A percentile compares a stretch with the other conserved stretches of the same genome.
These are phyloP conservation scores for Hypoxylon crocopeplum DNA, from an alignment of 495 filamentous ascomycete genomes.

Conservation along the genomic window DNA sequence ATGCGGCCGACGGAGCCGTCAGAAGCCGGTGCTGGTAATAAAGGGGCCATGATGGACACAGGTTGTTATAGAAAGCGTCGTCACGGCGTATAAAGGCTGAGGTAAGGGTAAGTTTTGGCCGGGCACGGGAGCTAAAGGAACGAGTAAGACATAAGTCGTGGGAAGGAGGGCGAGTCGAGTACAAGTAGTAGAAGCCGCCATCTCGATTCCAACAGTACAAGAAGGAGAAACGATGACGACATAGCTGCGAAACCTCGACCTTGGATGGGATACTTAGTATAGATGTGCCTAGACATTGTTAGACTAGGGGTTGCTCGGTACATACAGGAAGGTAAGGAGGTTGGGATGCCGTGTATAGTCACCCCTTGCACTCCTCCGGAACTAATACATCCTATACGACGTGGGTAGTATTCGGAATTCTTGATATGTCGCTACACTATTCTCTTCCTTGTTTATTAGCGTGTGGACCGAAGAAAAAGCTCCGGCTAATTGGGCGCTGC, in stretches of 20 bases:
- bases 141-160: conserved; percentile 2
- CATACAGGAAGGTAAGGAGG: background rate
- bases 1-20: conserved; percentile 10
- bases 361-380: too few relatives aligned
- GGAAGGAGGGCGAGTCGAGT: conserved; percentile 16
- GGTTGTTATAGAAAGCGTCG: background rate
- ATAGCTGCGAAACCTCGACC: conserved; percentile 12
- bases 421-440: conserved; percentile 1
- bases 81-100: background rate
- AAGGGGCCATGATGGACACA: conserved; percentile 38
- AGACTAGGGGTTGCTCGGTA: background rate
- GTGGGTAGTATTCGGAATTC: background rate
- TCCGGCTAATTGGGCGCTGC: conserved; percentile 10
- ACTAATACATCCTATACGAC: too few relatives aligned
- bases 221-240: conserved; percentile 28
- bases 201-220: conserved; percentile 18
- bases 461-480: conserved; percentile 11
- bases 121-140: conserved; percentile 13
- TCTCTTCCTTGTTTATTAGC: conserved; percentile 21
- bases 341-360: too few relatives aligned
- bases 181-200: conserved; percentile 21
- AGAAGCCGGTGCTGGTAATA: conserved; percentile 5
- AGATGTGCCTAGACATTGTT: background rate
- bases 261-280: too few relatives aligned
- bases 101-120: conserved; percentile 1